A percentile compares a stretch with the other conserved stretches of the same genome.
Conservation (phyloP, 2,329 filamentous ascomycete species). For the Diplodia corticola region DNA sequence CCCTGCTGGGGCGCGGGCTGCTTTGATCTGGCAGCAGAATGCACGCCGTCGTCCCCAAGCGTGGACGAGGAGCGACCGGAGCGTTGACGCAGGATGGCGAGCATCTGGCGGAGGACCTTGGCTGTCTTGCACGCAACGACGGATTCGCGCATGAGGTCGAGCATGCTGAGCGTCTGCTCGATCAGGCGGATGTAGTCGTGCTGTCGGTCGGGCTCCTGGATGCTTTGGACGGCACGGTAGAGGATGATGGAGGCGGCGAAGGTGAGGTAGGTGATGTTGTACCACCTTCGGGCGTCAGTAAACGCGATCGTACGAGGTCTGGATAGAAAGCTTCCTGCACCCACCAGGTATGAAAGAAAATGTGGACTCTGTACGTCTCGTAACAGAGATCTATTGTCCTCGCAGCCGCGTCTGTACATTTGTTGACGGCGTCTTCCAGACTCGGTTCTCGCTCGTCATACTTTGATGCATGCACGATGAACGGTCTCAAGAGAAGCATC, state of each 20-base stretch:
- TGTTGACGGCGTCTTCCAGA: conserved; percentile 36
- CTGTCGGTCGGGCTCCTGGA: conserved; percentile 32
- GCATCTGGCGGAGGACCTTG: conserved; percentile 24
- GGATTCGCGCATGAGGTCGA: conserved; percentile 47
- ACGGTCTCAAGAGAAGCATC: conserved; percentile 43
- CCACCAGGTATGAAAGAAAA: conserved; percentile 47
- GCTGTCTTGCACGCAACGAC: conserved; percentile 44
- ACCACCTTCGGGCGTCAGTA: conserved; percentile 36
- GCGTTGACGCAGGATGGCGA: conserved; percentile 19
- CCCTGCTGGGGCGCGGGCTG: neutral
- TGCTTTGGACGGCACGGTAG: conserved; percentile 32
- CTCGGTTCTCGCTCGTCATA: conserved; percentile 27
- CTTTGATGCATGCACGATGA: conserved; percentile 35
- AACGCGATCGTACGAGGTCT: neutral
- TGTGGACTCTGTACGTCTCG: conserved; percentile 41
- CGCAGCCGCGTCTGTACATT: conserved; percentile 43
- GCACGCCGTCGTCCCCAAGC: neutral
- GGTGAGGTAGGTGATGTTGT: conserved; percentile 46
- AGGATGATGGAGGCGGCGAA: conserved; percentile 44
- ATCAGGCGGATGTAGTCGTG: conserved; percentile 28
- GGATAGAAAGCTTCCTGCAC: neutral
- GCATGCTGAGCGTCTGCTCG: conserved; percentile 42
- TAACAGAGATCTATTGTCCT: conserved; percentile 45
- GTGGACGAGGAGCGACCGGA: neutral
- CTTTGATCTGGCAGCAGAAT: neutral